These are phyloP conservation scores for Colletotrichum sp. DNA, from an alignment of 2,329 filamentous ascomycete species.

Conservation along the genomic window DNA sequence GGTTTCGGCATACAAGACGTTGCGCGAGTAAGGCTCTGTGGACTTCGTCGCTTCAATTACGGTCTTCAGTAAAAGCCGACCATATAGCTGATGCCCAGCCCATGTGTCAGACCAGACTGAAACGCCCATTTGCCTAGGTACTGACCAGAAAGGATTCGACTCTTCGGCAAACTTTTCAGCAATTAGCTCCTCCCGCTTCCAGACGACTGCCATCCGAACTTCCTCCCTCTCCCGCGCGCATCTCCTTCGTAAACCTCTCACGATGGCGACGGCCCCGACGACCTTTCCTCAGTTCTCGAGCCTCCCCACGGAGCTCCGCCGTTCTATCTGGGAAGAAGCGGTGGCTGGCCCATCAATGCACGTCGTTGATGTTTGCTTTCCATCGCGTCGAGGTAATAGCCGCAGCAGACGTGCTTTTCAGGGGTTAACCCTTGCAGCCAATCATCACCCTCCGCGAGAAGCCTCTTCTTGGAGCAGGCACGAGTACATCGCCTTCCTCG, in stretches of 20 bases:
- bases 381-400: constrained; percentile 20
- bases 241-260: constrained; percentile 32
- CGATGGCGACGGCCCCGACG: neutral
- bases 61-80: neutral
- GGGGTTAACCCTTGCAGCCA: too few species aligned
- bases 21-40: neutral
- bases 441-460: neutral
- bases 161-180: neutral
- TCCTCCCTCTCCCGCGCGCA: neutral
- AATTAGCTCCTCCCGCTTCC: neutral
- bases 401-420: neutral
- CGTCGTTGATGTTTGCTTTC: constrained; percentile 31
- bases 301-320: constrained; percentile 1
- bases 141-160: neutral
- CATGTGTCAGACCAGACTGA: neutral
- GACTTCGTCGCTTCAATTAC: neutral
- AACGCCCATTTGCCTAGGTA: neutral
- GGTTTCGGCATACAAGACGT: neutral
- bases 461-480: neutral
- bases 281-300: neutral
- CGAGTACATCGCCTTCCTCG: neutral
- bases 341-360: constrained; percentile 26
- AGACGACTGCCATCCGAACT: neutral
- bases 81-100: neutral
- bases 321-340: constrained; percentile 2